Base-by-base conservation (phyloP, 2,329 filamentous ascomycete genomes). In the Cytospora leucostoma region DNA sequence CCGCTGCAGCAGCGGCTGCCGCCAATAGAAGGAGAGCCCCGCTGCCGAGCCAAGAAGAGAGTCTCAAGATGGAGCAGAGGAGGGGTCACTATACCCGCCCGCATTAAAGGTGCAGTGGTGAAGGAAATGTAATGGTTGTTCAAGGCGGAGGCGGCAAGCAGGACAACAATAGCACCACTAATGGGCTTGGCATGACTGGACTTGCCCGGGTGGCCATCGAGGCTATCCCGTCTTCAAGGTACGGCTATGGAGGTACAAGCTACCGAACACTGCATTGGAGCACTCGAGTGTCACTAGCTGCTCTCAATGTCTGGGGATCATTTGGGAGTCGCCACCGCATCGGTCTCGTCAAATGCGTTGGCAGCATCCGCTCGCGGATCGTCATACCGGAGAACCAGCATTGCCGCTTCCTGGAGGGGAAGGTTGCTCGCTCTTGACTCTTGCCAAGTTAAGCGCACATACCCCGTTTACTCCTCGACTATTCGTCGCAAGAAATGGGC, bases 11-110 rank as follows among this genome's bases (percentile, higher is more conserved):
- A 27, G 27, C 27, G 27, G 27, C 27, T 4, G 27, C 27, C 27
- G 27, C 27, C 27, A 27, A 27, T 19, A 82, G 89, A 65, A 82
- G 79, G 68, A 78, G 88, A 65, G 91, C 84, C 7, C 92, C 91
- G 10, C 76, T 96, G 51, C 92, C 92, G 0, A 93, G 91, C 72
- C 92, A 96, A 76, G 87, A 91, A 72, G 92, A 95, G 73, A 93
- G 90, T 69, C 76, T 96, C 69, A 85, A 88, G 69, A 86, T 89
- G 74, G 91, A 94, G 75, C 92, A 94, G 80, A 84, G 83, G 62
- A 80, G 80, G 60, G 86, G 86, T 4, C 81, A 87, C 67, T 88
- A 86, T 70, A 88, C 84, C 17, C 75, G 83, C 56, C 73, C 78
- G 33, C 76, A 81, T 55, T 85, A 80, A 70, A 60, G 13, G 2